These are phyloP conservation scores for Helotiales sp. DNA, from an alignment of 2,329 filamentous ascomycete species.

Conservation along the genomic window DNA sequence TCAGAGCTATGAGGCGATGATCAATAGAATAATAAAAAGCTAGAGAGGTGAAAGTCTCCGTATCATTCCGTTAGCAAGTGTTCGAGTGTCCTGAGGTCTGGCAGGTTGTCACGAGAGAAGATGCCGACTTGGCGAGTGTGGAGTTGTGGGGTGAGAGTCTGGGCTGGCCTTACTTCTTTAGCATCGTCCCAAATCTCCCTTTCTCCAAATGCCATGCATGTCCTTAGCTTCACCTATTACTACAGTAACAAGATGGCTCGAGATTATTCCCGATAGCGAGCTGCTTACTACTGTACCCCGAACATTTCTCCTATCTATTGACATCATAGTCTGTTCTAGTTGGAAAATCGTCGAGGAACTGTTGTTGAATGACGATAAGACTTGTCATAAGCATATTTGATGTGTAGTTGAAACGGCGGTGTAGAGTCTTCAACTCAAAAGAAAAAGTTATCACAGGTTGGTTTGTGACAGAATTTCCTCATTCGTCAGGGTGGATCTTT, in stretches of 20 bases:
- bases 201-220: neutral
- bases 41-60: neutral
- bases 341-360: neutral
- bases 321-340: neutral
- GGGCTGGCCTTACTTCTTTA: neutral
- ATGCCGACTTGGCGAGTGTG: slow-evolving; percentile 5
- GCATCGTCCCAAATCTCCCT: neutral
- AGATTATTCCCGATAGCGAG: neutral
- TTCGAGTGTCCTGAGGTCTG: neutral
- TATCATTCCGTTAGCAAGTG: neutral
- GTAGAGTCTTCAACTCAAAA: neutral
- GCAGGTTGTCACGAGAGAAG: neutral
- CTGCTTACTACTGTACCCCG: neutral
- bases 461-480: neutral
- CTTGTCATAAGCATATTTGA: neutral
- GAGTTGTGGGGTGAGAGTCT: neutral
- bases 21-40: neutral
- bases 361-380: neutral
- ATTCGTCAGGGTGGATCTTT: neutral
- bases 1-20: neutral
- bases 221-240: neutral
- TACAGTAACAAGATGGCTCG: no score
- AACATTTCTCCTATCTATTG: neutral
- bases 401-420: neutral
- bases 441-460: neutral